Conservation (phyloP, 2,329 filamentous ascomycete species). For the Mollisia scopiformis region DNA sequence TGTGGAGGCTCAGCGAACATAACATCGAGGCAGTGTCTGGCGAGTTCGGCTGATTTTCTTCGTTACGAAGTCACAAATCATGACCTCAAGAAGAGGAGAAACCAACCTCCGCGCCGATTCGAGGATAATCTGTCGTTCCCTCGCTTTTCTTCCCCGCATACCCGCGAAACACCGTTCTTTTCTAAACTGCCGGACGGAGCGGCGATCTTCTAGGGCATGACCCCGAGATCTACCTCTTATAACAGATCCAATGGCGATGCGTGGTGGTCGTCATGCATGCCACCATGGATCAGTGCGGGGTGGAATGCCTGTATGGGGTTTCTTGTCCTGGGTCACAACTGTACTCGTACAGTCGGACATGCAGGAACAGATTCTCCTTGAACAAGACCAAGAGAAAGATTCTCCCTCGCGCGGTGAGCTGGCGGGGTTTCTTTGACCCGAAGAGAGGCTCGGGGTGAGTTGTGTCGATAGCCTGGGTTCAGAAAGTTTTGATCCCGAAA, state of each 20-base stretch:
- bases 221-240: neutral
- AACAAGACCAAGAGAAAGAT: neutral
- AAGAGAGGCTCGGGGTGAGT: neutral
- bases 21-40: neutral
- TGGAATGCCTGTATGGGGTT: neutral
- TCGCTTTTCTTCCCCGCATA: neutral
- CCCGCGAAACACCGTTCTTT: neutral
- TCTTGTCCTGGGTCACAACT: neutral
- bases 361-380: neutral
- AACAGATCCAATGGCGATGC: neutral
- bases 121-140: neutral
- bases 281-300: neutral
- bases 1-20: neutral
- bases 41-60: neutral
- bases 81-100: neutral
- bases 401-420: neutral
- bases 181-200: neutral
- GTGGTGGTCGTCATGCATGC: neutral
- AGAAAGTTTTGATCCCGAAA: neutral
- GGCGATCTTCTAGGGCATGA: neutral
- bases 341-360: neutral
- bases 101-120: neutral
- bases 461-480: neutral
- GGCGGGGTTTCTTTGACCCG: neutral
- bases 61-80: no score